phyloP scores from a whole-genome alignment of 768 basidiomycete species.

The Leccinum boreale region DNA sequence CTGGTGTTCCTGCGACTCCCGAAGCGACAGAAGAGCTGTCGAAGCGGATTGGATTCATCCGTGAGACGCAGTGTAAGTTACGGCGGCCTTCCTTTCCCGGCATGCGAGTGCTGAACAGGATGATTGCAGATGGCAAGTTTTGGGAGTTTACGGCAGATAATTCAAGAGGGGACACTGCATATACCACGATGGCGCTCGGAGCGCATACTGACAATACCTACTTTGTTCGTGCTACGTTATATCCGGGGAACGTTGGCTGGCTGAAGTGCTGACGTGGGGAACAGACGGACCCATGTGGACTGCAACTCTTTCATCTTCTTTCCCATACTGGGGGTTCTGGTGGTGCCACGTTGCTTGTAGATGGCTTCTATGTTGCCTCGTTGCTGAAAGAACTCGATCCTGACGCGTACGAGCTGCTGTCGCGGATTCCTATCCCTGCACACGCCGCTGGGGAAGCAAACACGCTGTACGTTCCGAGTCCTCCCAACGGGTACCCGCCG shows the following conservation, averaged over 20 bases:
- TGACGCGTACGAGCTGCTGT: slow-evolving; percentile 63
- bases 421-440: slow-evolving; percentile 64
- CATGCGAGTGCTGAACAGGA: slow-evolving; percentile 34
- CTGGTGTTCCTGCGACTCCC: slow-evolving; percentile 73
- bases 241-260: not conserved
- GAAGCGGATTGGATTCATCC: slow-evolving; percentile 78
- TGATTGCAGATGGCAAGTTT: slow-evolving; percentile 76
- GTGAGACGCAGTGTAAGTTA: slow-evolving; percentile 71
- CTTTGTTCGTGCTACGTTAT: slow-evolving; percentile 22
- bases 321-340: slow-evolving; percentile 79
- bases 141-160: slow-evolving; percentile 97
- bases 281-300: slow-evolving; percentile 90
- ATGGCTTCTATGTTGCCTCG: slow-evolving; percentile 90
- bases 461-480: slow-evolving; percentile 55
- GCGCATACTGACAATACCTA: slow-evolving; percentile 83
- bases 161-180: slow-evolving; percentile 90
- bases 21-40: slow-evolving; percentile 82
- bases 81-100: not conserved
- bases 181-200: slow-evolving; percentile 81
- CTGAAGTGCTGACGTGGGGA: slow-evolving; percentile 12
- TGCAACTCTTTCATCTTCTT: slow-evolving; percentile 94
- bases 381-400: slow-evolving; percentile 73
- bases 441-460: slow-evolving; percentile 84
- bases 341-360: slow-evolving; percentile 88
- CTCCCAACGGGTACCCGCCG: slow-evolving; percentile 62